Conservation (phyloP, 73 alveolate genomes). For the Stentor coeruleus region DNA sequence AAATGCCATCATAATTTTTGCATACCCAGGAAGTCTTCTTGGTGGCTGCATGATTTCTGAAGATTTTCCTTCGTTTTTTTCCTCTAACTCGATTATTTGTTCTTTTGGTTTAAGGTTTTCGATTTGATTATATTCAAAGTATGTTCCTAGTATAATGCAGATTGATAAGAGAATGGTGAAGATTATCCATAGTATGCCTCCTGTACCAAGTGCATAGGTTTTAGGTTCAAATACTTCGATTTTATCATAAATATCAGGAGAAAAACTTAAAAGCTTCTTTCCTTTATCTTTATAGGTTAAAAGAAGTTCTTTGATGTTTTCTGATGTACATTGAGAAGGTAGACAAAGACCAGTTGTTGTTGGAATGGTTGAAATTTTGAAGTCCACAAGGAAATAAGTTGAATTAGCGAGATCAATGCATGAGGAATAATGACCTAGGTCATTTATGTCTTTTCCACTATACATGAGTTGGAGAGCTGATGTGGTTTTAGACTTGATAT, state of each 20-base stretch:
- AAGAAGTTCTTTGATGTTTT: background rate
- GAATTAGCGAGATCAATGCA: constrained; percentile 4
- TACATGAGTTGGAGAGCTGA: background rate
- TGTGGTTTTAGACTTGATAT: background rate
- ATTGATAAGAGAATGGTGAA: background rate
- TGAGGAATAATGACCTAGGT: background rate
- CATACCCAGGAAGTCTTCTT: background rate
- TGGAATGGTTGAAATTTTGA: background rate
- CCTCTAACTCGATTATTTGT: background rate
- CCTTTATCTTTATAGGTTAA: background rate
- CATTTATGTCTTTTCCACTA: constrained; percentile 8
- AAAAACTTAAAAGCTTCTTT: background rate
- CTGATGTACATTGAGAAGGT: constrained; percentile 6
- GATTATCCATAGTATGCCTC: background rate
- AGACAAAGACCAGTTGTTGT: background rate
- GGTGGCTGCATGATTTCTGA: background rate
- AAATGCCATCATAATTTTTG: background rate
- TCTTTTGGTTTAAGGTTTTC: background rate
- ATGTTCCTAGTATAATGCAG: background rate
- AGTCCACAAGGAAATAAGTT: background rate
- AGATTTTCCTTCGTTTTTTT: background rate
- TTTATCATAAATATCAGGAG: background rate
- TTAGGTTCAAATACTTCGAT: background rate
- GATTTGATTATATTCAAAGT: background rate
- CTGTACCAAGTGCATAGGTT: background rate